phyloP scores from a whole-genome alignment of 176 grass and related monocot genomes.

The Aegilops bicornis region DNA sequence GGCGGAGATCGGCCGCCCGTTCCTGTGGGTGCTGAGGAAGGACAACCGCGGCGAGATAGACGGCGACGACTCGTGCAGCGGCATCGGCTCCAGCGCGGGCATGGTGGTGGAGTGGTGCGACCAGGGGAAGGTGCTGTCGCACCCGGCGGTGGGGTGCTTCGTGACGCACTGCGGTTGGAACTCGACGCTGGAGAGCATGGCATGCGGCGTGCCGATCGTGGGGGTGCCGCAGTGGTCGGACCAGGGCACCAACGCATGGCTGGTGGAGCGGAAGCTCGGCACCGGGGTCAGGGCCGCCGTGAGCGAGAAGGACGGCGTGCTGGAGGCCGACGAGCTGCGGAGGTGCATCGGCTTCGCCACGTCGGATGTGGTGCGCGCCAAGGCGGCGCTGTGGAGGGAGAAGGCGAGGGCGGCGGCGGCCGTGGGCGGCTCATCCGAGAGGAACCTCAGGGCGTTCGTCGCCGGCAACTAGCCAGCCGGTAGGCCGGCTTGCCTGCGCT shows the following conservation, averaged over 20 bases:
- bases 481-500: background rate
- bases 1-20: constrained; percentile 42
- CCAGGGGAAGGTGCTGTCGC: constrained; percentile 60
- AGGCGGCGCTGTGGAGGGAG: constrained; percentile 47
- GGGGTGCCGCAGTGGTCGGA: constrained; percentile 69
- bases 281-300: constrained; percentile 50
- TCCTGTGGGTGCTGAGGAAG: constrained; percentile 71
- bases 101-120: constrained; percentile 82
- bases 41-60: constrained; percentile 42
- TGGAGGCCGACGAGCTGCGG: constrained; percentile 56
- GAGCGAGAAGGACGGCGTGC: constrained; percentile 38
- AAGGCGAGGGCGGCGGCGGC: constrained; percentile 36
- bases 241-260: constrained; percentile 68
- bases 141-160: constrained; percentile 71
- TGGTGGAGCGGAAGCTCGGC: constrained; percentile 56
- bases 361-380: constrained; percentile 48
- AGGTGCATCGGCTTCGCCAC: constrained; percentile 46
- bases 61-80: background rate
- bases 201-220: constrained; percentile 56
- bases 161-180: constrained; percentile 86
- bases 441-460: constrained; percentile 51
- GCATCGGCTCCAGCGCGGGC: background rate
- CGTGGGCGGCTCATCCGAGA: constrained; percentile 46
- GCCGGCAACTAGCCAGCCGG: constrained; percentile 8
- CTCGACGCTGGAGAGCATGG: constrained; percentile 62